These are phyloP conservation scores for Pichia ethanolica DNA, from an alignment of 805 yeast species.

Conservation along the genomic window DNA sequence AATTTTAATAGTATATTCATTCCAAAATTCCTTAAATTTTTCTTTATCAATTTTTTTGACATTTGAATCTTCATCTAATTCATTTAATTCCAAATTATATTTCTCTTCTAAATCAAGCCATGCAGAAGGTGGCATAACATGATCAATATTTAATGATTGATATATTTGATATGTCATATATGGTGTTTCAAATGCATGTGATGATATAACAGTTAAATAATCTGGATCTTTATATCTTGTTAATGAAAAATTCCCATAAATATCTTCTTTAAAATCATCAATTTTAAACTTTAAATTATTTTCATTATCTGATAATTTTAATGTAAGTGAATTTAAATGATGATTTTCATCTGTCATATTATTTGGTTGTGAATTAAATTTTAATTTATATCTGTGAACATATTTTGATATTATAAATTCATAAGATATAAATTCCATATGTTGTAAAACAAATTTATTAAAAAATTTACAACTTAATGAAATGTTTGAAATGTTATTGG, in stretches of 20 bases:
- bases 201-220: conserved; percentile 2
- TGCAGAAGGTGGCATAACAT: conserved; percentile 4
- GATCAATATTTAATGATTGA: conserved; percentile 8
- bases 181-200: conserved; percentile 6
- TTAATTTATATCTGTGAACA: background rate
- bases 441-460: conserved; percentile 8
- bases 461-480: conserved; percentile 5
- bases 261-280: conserved; percentile 1
- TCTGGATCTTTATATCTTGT: conserved; percentile 9
- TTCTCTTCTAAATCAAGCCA: conserved; percentile 5
- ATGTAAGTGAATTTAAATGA: conserved; percentile 7
- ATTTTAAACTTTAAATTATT: background rate
- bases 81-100: background rate
- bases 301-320: conserved; percentile 1
- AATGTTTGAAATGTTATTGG: conserved; percentile 7
- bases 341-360: conserved; percentile 9
- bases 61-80: background rate
- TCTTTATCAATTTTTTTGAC: background rate
- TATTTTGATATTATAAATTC: conserved; percentile 2
- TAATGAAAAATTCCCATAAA: background rate
- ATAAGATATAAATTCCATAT: conserved; percentile 7
- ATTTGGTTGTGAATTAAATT: background rate
- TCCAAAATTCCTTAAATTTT: conserved; percentile 5
- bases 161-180: conserved; percentile 7
- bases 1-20: conserved; percentile 3